Conservation (phyloP, 495 filamentous ascomycete species). For the Aspergillus campestris region DNA sequence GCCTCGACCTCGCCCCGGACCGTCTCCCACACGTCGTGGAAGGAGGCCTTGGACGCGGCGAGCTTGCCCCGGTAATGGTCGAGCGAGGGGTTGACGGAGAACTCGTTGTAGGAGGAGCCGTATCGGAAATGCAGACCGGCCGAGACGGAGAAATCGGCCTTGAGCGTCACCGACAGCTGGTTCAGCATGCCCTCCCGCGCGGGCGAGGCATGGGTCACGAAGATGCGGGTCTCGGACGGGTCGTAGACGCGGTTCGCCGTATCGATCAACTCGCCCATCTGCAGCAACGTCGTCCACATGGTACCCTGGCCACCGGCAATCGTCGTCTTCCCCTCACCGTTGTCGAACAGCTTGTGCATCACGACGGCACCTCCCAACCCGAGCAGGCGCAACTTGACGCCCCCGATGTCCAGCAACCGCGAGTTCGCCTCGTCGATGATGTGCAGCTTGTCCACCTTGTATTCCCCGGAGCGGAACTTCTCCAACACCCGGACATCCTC, state of each 20-base stretch:
- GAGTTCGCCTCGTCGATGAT: slow-evolving; percentile 98
- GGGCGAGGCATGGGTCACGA: slow-evolving; percentile 95
- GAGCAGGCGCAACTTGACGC: slow-evolving; percentile 90
- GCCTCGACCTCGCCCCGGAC: slow-evolving; percentile 92
- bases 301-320: slow-evolving; percentile 98
- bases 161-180: slow-evolving; percentile 94
- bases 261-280: slow-evolving; percentile 98
- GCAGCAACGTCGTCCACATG: slow-evolving; percentile 98
- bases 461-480: slow-evolving; percentile 96
- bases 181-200: slow-evolving; percentile 96
- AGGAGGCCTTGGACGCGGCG: slow-evolving; percentile 96
- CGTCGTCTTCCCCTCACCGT: slow-evolving; percentile 94
- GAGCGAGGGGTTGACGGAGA: slow-evolving; percentile 95
- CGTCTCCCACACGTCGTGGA: slow-evolving; percentile 99
- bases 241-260: slow-evolving; percentile 98
- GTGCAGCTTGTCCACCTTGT: slow-evolving; percentile 94
- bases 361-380: slow-evolving; percentile 95
- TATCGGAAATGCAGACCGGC: slow-evolving; percentile 98
- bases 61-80: slow-evolving; percentile 99
- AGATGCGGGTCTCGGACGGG: slow-evolving; percentile 94
- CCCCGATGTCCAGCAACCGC: slow-evolving; percentile 84
- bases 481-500: slow-evolving; percentile 97
- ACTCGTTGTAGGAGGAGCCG: slow-evolving; percentile 98
- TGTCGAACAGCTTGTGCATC: slow-evolving; percentile 99
- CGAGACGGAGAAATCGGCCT: slow-evolving; percentile 97